phyloP scores from a whole-genome alignment of 2,329 filamentous ascomycete genomes.

The Colletotrichum aenigma region DNA sequence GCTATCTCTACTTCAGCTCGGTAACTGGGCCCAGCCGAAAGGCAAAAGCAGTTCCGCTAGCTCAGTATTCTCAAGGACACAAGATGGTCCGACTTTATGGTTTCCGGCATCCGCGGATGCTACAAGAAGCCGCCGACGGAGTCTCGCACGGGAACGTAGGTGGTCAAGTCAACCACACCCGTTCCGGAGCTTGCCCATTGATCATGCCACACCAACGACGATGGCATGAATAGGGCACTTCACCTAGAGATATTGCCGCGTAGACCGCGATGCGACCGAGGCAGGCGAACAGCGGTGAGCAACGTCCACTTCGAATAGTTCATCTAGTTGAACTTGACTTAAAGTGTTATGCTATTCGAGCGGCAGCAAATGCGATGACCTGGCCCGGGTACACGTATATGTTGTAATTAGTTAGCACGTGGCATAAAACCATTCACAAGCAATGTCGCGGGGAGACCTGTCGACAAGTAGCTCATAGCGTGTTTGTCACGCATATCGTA shows the following conservation, averaged over 20 bases:
- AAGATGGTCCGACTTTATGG: neutral
- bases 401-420: accelerated
- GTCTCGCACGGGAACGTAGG: neutral
- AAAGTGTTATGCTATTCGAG: neutral
- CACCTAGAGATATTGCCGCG: neutral
- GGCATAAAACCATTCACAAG: accelerated
- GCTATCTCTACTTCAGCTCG: neutral
- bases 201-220: neutral
- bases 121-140: neutral
- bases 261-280: neutral
- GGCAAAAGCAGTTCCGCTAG: neutral
- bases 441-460: neutral
- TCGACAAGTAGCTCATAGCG: accelerated
- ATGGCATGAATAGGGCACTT: neutral
- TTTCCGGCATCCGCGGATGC: neutral
- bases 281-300: neutral
- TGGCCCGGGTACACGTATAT: neutral
- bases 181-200: neutral
- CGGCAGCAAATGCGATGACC: neutral
- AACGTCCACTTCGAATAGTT: neutral
- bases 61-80: neutral
- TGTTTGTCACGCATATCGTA: neutral
- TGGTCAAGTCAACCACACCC: neutral
- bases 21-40: neutral
- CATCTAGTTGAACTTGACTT: neutral